phyloP scores from a whole-genome alignment of 768 basidiomycete species.

The Thelephora ganbajun region DNA sequence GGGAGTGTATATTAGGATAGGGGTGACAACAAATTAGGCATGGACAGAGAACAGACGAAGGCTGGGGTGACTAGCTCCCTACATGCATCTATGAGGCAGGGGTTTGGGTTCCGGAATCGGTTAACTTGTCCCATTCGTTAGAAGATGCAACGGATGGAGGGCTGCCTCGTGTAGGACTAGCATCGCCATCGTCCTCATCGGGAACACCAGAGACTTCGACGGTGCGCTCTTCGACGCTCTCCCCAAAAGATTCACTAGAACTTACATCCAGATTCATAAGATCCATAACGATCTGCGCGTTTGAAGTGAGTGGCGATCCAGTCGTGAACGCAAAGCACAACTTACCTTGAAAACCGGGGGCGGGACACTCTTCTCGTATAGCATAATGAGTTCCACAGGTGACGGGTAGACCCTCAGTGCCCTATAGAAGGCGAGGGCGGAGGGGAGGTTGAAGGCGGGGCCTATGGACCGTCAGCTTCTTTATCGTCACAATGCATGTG shows the following conservation, averaged over 20 bases:
- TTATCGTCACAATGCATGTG: not conserved
- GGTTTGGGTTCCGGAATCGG: conserved; percentile 52
- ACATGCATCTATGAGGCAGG: conserved; percentile 23
- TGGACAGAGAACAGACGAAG: conserved; percentile 6
- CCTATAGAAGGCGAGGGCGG: conserved; percentile 85
- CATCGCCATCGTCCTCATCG: conserved; percentile 37
- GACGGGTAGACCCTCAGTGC: conserved; percentile 91
- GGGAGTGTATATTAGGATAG: conserved; percentile 13
- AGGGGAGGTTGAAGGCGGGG: conserved; percentile 58
- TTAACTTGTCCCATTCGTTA: conserved; percentile 83
- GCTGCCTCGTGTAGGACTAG: conserved; percentile 45
- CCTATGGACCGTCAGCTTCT: conserved; percentile 29
- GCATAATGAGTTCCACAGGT: conserved; percentile 86
- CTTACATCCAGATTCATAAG: conserved; percentile 85
- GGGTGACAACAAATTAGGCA: conserved; percentile 11
- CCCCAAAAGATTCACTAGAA: conserved; percentile 30
- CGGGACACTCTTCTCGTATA: conserved; percentile 87
- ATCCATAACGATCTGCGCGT: conserved; percentile 53
- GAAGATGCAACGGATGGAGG: conserved; percentile 81
- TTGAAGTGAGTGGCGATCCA: no score
- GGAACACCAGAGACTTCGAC: conserved; percentile 3
- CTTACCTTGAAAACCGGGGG: conserved; percentile 64
- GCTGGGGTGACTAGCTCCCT: conserved; percentile 6
- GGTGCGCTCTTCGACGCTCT: conserved; percentile 5
- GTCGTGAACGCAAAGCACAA: not conserved